phyloP scores from a whole-genome alignment of 2,329 filamentous ascomycete genomes.

The Trichocomaceae sp. region DNA sequence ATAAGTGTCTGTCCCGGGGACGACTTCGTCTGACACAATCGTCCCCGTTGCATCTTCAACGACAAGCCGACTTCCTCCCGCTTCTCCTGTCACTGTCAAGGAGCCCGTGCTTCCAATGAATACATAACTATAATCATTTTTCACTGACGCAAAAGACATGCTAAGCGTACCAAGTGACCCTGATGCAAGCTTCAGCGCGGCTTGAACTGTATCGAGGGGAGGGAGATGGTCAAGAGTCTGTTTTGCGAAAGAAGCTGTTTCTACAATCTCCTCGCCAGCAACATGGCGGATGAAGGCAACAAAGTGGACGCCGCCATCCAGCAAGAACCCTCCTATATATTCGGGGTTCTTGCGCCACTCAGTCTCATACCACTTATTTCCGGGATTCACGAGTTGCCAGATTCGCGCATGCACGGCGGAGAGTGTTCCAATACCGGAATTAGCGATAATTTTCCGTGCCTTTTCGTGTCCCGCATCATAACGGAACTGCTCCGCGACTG shows the following conservation, averaged over 20 bases:
- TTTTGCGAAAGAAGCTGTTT: slow-evolving; percentile 50
- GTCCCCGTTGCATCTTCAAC: not conserved
- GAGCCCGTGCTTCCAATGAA: not conserved
- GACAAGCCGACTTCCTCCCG: not conserved
- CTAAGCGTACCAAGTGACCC: slow-evolving; percentile 53
- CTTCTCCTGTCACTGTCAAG: not conserved
- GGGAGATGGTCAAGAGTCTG: slow-evolving; percentile 53
- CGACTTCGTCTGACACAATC: not conserved
- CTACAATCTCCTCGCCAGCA: slow-evolving; percentile 35
- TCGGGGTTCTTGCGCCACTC: slow-evolving; percentile 59
- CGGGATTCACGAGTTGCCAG: slow-evolving; percentile 8
- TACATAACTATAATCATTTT: not conserved
- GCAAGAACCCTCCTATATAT: slow-evolving; percentile 68
- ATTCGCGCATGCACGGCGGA: slow-evolving; percentile 31
- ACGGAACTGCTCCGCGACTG: slow-evolving; percentile 67
- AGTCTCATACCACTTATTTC: slow-evolving; percentile 33
- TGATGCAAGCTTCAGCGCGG: slow-evolving; percentile 48
- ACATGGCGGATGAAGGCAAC: slow-evolving; percentile 54
- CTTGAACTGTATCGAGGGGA: slow-evolving; percentile 62
- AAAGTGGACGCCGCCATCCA: slow-evolving; percentile 70
- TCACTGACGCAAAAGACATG: slow-evolving; percentile 34
- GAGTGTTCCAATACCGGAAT: slow-evolving; percentile 42
- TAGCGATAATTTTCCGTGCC: slow-evolving; percentile 44
- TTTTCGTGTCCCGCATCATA: slow-evolving; percentile 47
- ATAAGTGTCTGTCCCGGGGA: not conserved